Evolutionary conservation across 257 asterid genomes (phyloP).

Genomic region (Fraxinus anomala): DNA sequence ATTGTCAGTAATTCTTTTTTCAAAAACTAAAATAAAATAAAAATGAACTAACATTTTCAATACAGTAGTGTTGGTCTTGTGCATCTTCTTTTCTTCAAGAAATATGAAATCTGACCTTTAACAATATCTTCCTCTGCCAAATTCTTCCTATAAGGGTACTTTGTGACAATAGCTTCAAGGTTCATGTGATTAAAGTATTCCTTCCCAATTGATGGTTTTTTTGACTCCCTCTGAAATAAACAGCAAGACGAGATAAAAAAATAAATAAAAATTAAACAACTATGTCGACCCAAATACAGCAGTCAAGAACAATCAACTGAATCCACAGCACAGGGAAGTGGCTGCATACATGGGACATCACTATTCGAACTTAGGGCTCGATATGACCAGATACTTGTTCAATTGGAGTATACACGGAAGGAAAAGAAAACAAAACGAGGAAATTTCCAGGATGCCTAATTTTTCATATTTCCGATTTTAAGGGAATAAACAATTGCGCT

Average conservation of each 20-base stretch:
- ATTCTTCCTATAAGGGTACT: conserved; percentile 82
- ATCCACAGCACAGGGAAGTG: not conserved
- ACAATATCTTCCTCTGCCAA: conserved; percentile 66
- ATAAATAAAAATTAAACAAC: not conserved
- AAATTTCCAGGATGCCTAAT: conserved; percentile 10
- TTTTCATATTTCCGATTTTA: not conserved
- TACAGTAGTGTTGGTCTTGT: conserved; percentile 14
- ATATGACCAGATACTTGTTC: conserved; percentile 10
- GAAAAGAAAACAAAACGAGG: conserved; percentile 5
- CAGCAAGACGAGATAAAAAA: conserved; percentile 17
- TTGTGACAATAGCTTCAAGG: conserved; percentile 81
- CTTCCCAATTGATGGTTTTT: conserved; percentile 88
- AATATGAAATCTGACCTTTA: conserved; percentile 60
- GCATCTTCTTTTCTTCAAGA: conserved; percentile 22
- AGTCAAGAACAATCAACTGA: conserved; percentile 24
- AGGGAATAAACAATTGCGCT: not conserved
- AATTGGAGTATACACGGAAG: conserved; percentile 9
- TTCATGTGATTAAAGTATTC: conserved; percentile 88
- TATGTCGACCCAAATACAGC: not conserved
- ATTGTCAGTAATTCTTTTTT: conserved; percentile 21
- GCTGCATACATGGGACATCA: conserved; percentile 18
- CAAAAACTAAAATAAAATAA: conserved; percentile 11
- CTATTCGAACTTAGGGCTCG: conserved; percentile 11
- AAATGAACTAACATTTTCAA: not conserved
- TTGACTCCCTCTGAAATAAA: conserved; percentile 74